These are phyloP conservation scores for Hibiscus syriacus DNA, from an alignment of 345 rosid genomes.

Conservation along the genomic window DNA sequence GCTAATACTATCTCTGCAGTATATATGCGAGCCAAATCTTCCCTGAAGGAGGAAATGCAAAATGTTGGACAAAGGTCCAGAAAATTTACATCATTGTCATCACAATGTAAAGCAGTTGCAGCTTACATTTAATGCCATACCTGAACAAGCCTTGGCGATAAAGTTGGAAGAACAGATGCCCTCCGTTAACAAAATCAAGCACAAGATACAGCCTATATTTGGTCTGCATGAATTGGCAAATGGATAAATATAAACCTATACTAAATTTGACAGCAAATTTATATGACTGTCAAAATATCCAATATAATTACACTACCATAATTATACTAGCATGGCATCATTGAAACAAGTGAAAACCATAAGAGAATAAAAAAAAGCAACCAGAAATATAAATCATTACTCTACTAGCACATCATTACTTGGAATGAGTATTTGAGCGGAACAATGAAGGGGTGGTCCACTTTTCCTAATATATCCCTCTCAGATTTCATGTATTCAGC, in stretches of 20 bases:
- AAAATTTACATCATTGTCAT: not conserved
- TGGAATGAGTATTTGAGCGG: slow-evolving; percentile 90
- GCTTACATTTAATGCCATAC: slow-evolving; percentile 20
- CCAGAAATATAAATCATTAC: not conserved
- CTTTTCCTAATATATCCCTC: slow-evolving; percentile 79
- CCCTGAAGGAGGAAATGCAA: slow-evolving; percentile 36
- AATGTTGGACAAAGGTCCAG: slow-evolving; percentile 5
- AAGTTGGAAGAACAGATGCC: slow-evolving; percentile 97
- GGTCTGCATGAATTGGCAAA: slow-evolving; percentile 42
- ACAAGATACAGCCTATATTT: slow-evolving; percentile 86
- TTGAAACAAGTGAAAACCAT: not conserved
- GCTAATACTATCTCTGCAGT: slow-evolving; percentile 91
- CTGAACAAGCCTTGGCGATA: slow-evolving; percentile 93
- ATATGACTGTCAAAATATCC: not conserved
- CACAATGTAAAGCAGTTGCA: not conserved
- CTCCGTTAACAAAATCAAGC: slow-evolving; percentile 92
- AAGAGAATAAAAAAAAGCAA: not conserved
- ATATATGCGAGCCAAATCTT: slow-evolving; percentile 88
- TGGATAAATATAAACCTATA: not conserved
- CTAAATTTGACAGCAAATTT: not conserved
- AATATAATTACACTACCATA: not conserved
- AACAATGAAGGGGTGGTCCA: slow-evolving; percentile 86
- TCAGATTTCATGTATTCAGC: slow-evolving; percentile 97
- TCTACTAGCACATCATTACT: slow-evolving; percentile 23
- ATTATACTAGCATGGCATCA: not conserved